Base-by-base conservation (phyloP, 192 early-diverging fungal genomes). In the Mortierella alpina region DNA sequence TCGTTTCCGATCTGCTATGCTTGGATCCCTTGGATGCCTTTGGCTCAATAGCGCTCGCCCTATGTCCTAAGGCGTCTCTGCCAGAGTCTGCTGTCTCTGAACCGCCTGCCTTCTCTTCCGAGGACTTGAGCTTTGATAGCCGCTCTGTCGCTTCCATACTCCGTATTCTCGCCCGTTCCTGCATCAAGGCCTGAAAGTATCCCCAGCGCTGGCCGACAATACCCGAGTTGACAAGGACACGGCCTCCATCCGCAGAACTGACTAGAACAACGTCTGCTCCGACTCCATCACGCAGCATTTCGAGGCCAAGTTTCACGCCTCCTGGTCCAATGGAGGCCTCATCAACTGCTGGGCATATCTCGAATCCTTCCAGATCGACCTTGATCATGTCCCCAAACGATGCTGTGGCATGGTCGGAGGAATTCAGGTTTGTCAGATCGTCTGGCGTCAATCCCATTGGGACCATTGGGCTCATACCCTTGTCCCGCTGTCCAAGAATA, bases 121-220 rank as follows among this genome's bases (percentile, higher is more conserved):
- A 14, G 9, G 22, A 1, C 48, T 68, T 22, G 17, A 55, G 62
- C 66, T 56, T 50, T 13, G 45, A 17, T 40, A 49, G 55, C 6
- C 59, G 55, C 17, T 62, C 52, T n/a, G 57, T 50, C 49, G 13
- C 42, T 31, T 72, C 53, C 46, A 63, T 6, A 0, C 47, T 50
- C 22, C 46, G 20, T 22, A 63, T 63, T 7, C 45, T 64, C 6
- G 68, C 60, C 7, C 66, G 58, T 17, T 72, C 64, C 47, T 68
- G 54, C 59, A 80, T 62, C 39, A 80, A 55, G 1, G 50, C 47
- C 45, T 80, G 77, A 55, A 80, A 72, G 22, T 68, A 68, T 11
- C 77, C 77, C 77, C 77, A 80, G 5, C 77, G 77, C 22, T 80
- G 77, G 11, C 77, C 77, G 6, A 80, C 70, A 55, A 80, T 68